These are phyloP conservation scores for Solanum bukasovii DNA, from an alignment of 257 asterid species.

Conservation along the genomic window DNA sequence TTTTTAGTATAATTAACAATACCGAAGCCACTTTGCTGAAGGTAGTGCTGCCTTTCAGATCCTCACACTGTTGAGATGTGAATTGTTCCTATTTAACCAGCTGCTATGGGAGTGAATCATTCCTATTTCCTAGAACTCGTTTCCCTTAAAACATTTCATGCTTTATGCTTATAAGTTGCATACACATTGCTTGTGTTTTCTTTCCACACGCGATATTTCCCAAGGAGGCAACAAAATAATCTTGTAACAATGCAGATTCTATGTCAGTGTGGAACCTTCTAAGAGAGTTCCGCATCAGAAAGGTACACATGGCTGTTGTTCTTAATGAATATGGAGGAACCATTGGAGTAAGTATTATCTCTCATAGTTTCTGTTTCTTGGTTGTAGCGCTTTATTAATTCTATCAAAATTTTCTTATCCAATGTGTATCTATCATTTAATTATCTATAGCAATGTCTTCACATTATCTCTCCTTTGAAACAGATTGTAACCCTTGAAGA, in stretches of 20 bases:
- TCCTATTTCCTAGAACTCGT: background rate
- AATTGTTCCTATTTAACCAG: background rate
- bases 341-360: constrained; percentile 62
- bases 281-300: constrained; percentile 98
- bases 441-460: background rate
- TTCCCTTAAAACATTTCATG: background rate
- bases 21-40: background rate
- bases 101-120: background rate
- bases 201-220: background rate
- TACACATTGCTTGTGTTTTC: background rate
- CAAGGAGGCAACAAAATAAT: background rate
- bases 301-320: constrained; percentile 99
- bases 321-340: constrained; percentile 99
- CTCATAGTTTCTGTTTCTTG: background rate
- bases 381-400: background rate
- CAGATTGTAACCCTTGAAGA: constrained; percentile 99
- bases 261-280: constrained; percentile 99
- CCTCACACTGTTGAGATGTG: background rate
- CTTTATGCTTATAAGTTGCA: background rate
- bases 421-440: background rate
- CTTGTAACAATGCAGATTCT: constrained; percentile 57
- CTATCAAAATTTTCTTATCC: background rate
- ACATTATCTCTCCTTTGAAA: constrained; percentile 6
- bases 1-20: background rate
- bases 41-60: background rate